Conservation (phyloP, 768 basidiomycete genomes). For the Kwoniella newhampshirensis region DNA sequence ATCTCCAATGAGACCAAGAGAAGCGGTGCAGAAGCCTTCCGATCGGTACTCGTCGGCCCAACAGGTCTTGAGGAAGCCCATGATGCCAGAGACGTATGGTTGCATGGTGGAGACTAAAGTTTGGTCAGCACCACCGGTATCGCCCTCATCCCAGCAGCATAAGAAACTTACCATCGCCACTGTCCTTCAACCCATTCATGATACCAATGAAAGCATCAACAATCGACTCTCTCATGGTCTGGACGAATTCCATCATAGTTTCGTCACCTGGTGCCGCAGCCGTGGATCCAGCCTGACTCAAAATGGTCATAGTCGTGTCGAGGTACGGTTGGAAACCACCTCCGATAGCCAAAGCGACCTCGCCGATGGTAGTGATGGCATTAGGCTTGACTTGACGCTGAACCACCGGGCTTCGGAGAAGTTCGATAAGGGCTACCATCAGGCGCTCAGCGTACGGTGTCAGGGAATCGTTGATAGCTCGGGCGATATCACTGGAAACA, state of each 20-base stretch:
- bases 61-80: conserved; percentile 73
- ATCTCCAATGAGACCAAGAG: conserved; percentile 86
- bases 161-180: conserved; percentile 68
- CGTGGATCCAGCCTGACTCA: conserved; percentile 84
- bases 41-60: conserved; percentile 79
- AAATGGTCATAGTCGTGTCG: conserved; percentile 82
- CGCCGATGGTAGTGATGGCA: conserved; percentile 93
- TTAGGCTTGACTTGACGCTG: conserved; percentile 94
- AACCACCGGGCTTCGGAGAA: conserved; percentile 83
- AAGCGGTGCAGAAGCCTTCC: conserved; percentile 70
- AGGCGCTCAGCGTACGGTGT: conserved; percentile 80
- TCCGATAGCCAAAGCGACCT: conserved; percentile 90
- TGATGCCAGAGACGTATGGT: conserved; percentile 68
- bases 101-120: conserved; percentile 56
- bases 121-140: conserved; percentile 56
- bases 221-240: conserved; percentile 86
- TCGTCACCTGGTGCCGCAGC: conserved; percentile 65
- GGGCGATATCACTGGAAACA: conserved; percentile 92
- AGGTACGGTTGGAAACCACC: conserved; percentile 82
- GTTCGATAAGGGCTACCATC: conserved; percentile 88
- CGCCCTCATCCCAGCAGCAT: conserved; percentile 1
- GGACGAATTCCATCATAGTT: conserved; percentile 85
- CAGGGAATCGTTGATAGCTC: conserved; percentile 81
- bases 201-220: conserved; percentile 96
- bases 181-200: conserved; percentile 79